Percentiles rank a stretch among this genome's conserved stretches.
phyloP scores from a whole-genome alignment of 805 yeast genomes.

The Lipomyces chichibuensis region DNA sequence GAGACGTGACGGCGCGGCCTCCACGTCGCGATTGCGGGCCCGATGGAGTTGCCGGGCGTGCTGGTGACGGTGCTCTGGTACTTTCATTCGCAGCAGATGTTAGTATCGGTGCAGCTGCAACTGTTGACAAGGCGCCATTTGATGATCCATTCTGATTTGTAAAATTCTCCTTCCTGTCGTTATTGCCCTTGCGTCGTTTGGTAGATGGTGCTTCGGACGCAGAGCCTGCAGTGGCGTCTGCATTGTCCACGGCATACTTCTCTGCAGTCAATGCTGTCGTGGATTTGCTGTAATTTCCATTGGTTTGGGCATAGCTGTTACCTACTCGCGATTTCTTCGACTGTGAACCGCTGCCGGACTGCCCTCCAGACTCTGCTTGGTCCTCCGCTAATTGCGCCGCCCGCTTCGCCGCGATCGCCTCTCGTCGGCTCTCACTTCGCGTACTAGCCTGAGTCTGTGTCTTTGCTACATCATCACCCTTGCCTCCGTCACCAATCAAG shows the following conservation, averaged over 20 bases:
- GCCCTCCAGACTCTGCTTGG: slow-evolving; percentile 20
- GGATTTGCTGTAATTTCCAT: slow-evolving; percentile 33
- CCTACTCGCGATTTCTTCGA: slow-evolving; percentile 4
- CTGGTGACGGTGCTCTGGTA: slow-evolving; percentile 12
- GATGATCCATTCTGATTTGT: neutral
- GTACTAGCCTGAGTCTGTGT: slow-evolving; percentile 69
- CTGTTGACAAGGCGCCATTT: neutral
- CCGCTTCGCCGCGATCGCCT: slow-evolving; percentile 87
- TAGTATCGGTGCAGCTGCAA: neutral
- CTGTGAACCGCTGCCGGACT: slow-evolving; percentile 21
- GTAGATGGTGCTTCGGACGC: slow-evolving; percentile 12
- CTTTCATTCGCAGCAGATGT: slow-evolving; percentile 5
- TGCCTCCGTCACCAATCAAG: slow-evolving; percentile 51
- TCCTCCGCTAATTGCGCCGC: slow-evolving; percentile 51
- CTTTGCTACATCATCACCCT: slow-evolving; percentile 50
- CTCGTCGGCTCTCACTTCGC: slow-evolving; percentile 83
- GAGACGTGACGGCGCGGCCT: slow-evolving; percentile 14
- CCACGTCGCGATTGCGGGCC: slow-evolving; percentile 13
- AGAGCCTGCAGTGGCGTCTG: slow-evolving; percentile 16
- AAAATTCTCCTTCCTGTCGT: slow-evolving; percentile 28
- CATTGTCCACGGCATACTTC: slow-evolving; percentile 14
- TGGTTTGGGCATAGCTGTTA: slow-evolving; percentile 14
- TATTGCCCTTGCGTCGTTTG: slow-evolving; percentile 28
- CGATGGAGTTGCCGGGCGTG: slow-evolving; percentile 18
- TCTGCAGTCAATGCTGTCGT: neutral